Percentiles rank a stretch among this genome's conserved stretches.
phyloP scores from a whole-genome alignment of 768 basidiomycete genomes.

The Fibroporia radiculosa region DNA sequence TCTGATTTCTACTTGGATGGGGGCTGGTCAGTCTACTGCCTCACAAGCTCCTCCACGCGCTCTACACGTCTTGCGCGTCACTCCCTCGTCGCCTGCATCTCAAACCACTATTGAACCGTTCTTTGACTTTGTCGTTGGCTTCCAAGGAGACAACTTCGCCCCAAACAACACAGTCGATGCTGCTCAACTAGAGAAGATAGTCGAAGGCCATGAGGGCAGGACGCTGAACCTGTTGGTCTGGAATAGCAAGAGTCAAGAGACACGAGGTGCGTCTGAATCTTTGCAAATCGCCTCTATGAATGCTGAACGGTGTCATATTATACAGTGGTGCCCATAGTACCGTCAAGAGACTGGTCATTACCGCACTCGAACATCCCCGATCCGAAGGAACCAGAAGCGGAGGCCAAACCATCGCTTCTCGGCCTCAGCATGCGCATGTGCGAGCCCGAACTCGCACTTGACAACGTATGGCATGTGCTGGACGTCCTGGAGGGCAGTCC shows the following conservation, averaged over 20 bases:
- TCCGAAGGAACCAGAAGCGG: slow-evolving; percentile 31
- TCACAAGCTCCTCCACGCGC: slow-evolving; percentile 50
- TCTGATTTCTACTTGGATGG: slow-evolving; percentile 38
- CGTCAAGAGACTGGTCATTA: slow-evolving; percentile 79
- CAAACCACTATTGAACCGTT: slow-evolving; percentile 82
- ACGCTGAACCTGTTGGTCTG: slow-evolving; percentile 69
- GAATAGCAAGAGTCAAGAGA: slow-evolving; percentile 72
- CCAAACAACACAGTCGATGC: slow-evolving; percentile 52
- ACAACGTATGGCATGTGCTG: slow-evolving; percentile 97
- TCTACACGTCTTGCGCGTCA: slow-evolving; percentile 85
- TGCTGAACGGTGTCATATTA: not conserved
- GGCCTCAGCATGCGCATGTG: slow-evolving; percentile 94
- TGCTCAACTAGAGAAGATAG: slow-evolving; percentile 67
- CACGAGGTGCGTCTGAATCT: slow-evolving; percentile 42
- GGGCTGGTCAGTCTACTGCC: slow-evolving; percentile 63
- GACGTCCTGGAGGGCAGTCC: slow-evolving; percentile 96
- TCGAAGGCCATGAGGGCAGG: slow-evolving; percentile 72
- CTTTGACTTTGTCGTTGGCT: slow-evolving; percentile 95
- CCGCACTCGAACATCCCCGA: slow-evolving; percentile 30
- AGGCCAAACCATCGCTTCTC: slow-evolving; percentile 77
- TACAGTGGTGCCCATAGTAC: slow-evolving; percentile 75
- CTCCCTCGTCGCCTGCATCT: slow-evolving; percentile 83
- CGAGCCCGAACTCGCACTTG: slow-evolving; percentile 78
- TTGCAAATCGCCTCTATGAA: not conserved
- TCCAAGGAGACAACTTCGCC: slow-evolving; percentile 55